Evolutionary conservation across 129 eudicot genomes (phyloP).

Genomic region (Pittosporum tobira): DNA sequence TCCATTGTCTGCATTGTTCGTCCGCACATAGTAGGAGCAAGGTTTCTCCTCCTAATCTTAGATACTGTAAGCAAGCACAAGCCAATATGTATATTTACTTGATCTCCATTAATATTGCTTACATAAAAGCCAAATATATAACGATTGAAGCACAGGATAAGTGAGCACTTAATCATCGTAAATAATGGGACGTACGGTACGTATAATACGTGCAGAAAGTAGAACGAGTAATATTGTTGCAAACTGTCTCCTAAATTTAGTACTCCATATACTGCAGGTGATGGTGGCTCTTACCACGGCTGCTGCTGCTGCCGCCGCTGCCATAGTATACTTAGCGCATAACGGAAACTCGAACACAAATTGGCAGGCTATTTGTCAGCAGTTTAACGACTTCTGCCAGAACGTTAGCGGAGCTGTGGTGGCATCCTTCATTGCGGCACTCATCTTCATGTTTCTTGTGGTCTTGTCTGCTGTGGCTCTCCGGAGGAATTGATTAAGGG

Average conservation of each 20-base stretch:
- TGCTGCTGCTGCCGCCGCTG: slow-evolving; percentile 62
- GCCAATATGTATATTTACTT: neutral
- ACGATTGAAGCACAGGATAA: no score
- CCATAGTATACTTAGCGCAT: slow-evolving; percentile 79
- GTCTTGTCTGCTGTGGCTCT: slow-evolving; percentile 60
- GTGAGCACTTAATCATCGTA: no score
- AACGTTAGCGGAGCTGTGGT: slow-evolving; percentile 72
- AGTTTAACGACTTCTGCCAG: slow-evolving; percentile 62
- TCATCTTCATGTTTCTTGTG: slow-evolving; percentile 47
- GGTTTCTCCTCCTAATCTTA: slow-evolving; percentile 54
- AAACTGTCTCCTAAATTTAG: no score
- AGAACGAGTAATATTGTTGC: no score
- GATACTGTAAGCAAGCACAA: slow-evolving; percentile 34
- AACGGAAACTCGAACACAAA: slow-evolving; percentile 60
- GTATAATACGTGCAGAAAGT: no score
- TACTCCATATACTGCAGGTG: no score
- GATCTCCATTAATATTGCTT: neutral
- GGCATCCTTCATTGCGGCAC: slow-evolving; percentile 66
- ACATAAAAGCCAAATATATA: no score
- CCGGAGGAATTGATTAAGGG: slow-evolving; percentile 23
- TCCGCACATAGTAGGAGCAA: slow-evolving; percentile 42
- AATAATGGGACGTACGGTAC: no score
- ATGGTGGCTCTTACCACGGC: slow-evolving; percentile 45
- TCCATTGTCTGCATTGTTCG: slow-evolving; percentile 66
- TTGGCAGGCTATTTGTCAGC: slow-evolving; percentile 73